Conservation (phyloP, 306 rosid species). For the Datisca glomerata region DNA sequence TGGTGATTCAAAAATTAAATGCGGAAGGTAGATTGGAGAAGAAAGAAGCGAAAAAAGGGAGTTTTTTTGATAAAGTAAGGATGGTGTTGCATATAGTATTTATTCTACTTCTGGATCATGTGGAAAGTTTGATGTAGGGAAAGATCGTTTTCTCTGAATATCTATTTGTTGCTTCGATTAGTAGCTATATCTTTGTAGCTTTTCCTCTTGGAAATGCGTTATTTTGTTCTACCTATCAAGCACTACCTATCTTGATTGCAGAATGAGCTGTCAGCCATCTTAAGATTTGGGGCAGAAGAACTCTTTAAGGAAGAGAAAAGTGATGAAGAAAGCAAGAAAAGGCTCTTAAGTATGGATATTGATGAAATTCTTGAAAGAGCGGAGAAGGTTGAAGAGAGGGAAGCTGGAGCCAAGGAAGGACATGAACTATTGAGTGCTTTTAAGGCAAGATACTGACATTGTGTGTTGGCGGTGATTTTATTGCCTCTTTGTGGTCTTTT, state of each 20-base stretch:
- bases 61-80: conserved; percentile 87
- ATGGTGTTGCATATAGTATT: too few relatives aligned
- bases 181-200: background rate
- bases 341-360: conserved; percentile 83
- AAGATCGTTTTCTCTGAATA: too few relatives aligned
- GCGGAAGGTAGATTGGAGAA: conserved; percentile 98
- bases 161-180: background rate
- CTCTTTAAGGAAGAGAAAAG: conserved; percentile 94
- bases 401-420: conserved; percentile 54
- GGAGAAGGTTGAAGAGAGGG: conserved; percentile 95
- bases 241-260: conserved; percentile 19
- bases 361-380: conserved; percentile 99
- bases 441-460: conserved; percentile 51
- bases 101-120: too few relatives aligned
- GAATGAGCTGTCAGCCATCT: conserved; percentile 92
- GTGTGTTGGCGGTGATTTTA: background rate
- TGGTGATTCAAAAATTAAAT: conserved; percentile 97
- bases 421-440: conserved; percentile 84
- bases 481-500: conserved; percentile 4
- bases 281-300: conserved; percentile 98
- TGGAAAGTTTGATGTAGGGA: too few relatives aligned
- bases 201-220: background rate
- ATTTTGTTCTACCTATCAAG: background rate
- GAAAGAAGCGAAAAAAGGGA: conserved; percentile 89
- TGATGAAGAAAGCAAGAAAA: conserved; percentile 95